Conservation (phyloP, 1,284 basidiomycete species). For the Mycena citricolor region DNA sequence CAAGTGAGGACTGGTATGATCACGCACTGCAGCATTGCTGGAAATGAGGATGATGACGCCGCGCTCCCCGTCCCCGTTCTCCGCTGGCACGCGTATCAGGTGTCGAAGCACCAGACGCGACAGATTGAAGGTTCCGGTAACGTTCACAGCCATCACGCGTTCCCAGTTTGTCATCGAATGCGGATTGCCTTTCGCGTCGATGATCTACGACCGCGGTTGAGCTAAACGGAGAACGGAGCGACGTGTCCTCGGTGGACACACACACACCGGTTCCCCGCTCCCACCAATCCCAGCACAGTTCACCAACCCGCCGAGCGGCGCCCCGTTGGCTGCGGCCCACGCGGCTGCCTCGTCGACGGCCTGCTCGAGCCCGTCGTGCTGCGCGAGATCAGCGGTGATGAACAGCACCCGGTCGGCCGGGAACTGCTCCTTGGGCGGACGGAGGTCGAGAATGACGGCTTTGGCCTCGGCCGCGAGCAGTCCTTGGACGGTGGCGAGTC, state of each 20-base stretch:
- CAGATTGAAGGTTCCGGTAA: conserved; percentile 55
- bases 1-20: background rate
- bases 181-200: conserved; percentile 44
- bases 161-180: conserved; percentile 52
- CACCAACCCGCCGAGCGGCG: conserved; percentile 51
- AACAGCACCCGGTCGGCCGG: conserved; percentile 37
- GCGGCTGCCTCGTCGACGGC: conserved; percentile 42
- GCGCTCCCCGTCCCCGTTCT: conserved; percentile 46
- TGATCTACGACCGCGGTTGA: conserved; percentile 40
- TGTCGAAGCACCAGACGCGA: conserved; percentile 49
- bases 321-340: conserved; percentile 45
- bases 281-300: conserved; percentile 54
- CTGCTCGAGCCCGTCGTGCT: conserved; percentile 36
- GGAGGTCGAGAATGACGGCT: conserved; percentile 48
- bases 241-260: background rate
- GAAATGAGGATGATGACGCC: conserved; percentile 54
- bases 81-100: conserved; percentile 45
- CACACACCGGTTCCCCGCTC: conserved; percentile 16
- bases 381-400: conserved; percentile 46
- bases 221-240: background rate
- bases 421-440: conserved; percentile 33
- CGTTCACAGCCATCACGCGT: conserved; percentile 47
- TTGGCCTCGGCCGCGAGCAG: conserved; percentile 44
- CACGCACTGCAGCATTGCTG: conserved; percentile 53
- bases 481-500: conserved; percentile 48